Evolutionary conservation across 2,329 filamentous ascomycete genomes (phyloP).

Genomic region (Colletotrichum chlorophyti): DNA sequence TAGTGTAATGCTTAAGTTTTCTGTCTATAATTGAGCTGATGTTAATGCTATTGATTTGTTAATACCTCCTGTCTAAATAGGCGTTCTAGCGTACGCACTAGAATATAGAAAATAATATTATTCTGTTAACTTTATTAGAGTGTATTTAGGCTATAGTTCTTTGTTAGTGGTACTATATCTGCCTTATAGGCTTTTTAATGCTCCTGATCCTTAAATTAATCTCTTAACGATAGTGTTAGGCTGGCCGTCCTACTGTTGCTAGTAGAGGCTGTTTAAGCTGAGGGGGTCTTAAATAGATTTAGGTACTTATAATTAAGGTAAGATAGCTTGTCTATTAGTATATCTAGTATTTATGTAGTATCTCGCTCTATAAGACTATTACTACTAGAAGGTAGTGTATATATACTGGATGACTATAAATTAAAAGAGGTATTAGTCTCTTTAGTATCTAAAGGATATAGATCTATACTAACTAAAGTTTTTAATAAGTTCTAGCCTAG

Average conservation of each 20-base stretch:
- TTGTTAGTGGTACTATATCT: background rate
- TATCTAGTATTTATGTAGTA: background rate
- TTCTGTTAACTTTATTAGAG: background rate
- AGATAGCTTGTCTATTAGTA: background rate
- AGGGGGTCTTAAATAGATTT: background rate
- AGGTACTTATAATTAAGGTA: background rate
- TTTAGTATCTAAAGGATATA: background rate
- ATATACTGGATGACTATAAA: background rate
- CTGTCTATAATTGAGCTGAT: background rate
- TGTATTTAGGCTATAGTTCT: background rate
- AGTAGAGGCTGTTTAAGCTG: background rate
- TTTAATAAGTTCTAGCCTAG: background rate
- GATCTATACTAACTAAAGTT: background rate
- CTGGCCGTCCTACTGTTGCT: background rate
- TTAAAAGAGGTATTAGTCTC: background rate
- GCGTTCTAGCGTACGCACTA: background rate
- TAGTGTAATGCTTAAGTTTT: constrained; percentile 1
- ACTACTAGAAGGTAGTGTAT: background rate
- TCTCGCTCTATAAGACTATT: background rate
- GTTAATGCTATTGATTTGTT: background rate
- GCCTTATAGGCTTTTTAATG: background rate
- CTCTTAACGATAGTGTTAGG: background rate
- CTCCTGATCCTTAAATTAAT: background rate
- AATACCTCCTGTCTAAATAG: background rate
- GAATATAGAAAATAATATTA: background rate